phyloP scores from a whole-genome alignment of 2,329 filamentous ascomycete genomes.

The Aureobasidium namibiae region DNA sequence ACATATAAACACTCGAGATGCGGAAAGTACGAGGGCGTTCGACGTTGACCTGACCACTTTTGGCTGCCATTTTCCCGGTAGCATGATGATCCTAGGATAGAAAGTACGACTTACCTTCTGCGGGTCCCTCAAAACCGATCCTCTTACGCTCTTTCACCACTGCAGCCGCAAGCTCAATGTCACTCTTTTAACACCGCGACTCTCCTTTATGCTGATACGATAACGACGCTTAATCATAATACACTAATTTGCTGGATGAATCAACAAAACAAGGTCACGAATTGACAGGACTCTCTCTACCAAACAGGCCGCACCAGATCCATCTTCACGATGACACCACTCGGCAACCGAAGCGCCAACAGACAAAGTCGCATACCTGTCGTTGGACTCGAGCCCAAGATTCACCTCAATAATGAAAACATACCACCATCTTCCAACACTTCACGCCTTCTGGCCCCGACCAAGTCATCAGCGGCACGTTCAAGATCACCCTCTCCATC shows the following conservation, averaged over 20 bases:
- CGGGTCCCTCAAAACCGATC: neutral
- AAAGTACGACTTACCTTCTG: neutral
- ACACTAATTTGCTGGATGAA: neutral
- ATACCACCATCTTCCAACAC: slow-evolving; percentile 8
- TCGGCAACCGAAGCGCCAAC: slow-evolving; percentile 20
- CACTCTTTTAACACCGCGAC: slow-evolving; percentile 8
- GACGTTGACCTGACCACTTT: neutral
- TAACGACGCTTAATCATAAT: neutral
- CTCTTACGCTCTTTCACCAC: neutral
- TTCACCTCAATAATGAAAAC: slow-evolving; percentile 17
- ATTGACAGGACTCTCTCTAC: neutral
- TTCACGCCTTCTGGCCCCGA: slow-evolving; percentile 19
- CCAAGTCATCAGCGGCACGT: slow-evolving; percentile 22
- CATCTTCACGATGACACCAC: slow-evolving; percentile 13
- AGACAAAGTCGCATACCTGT: slow-evolving; percentile 12
- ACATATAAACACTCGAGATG: neutral
- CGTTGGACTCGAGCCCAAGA: slow-evolving; percentile 1
- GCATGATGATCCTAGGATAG: neutral
- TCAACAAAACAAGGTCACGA: neutral
- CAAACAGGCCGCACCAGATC: neutral
- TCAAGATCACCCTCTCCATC: slow-evolving; percentile 9
- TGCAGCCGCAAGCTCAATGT: neutral
- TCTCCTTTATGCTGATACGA: neutral
- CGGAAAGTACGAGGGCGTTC: slow-evolving; percentile 1
- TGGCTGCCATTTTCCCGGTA: neutral